Evolutionary conservation across 257 asterid genomes (phyloP).

Genomic region (Cordia subcordata): DNA sequence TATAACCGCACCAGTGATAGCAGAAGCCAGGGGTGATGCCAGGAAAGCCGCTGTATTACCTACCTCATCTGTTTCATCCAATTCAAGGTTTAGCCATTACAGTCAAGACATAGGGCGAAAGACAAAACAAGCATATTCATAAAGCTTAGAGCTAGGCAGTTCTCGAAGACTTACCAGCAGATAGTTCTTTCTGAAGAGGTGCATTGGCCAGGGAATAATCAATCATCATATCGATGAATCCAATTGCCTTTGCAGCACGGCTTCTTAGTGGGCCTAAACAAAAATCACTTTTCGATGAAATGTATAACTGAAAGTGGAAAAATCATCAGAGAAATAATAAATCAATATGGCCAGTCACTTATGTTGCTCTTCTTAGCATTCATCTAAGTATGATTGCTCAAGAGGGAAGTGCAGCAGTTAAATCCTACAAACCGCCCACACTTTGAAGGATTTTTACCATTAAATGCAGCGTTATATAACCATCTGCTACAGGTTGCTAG

Average conservation of each 20-base stretch:
- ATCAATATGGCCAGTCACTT: too few relatives aligned
- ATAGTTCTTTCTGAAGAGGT: conserved; percentile 81
- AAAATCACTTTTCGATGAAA: background rate
- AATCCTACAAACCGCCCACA: too few relatives aligned
- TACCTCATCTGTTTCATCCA: conserved; percentile 62
- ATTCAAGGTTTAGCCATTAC: conserved; percentile 4
- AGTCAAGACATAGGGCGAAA: background rate
- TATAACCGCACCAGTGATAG: conserved; percentile 75
- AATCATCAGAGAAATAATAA: background rate
- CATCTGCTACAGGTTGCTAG: too few relatives aligned
- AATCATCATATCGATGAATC: conserved; percentile 91
- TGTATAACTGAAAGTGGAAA: background rate
- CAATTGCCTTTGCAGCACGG: conserved; percentile 91
- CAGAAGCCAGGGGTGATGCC: conserved; percentile 81
- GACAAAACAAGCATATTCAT: background rate
- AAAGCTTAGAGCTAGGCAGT: background rate
- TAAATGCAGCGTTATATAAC: too few relatives aligned
- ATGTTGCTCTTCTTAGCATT: too few relatives aligned
- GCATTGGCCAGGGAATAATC: conserved; percentile 70
- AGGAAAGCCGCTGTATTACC: conserved; percentile 83
- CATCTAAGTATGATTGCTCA: too few relatives aligned
- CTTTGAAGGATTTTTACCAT: too few relatives aligned
- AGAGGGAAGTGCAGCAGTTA: too few relatives aligned
- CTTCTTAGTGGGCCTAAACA: conserved; percentile 75
- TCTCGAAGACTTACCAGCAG: conserved; percentile 46